Conservation (phyloP, 2,329 filamentous ascomycete genomes). For the Fusarium floridanum region DNA sequence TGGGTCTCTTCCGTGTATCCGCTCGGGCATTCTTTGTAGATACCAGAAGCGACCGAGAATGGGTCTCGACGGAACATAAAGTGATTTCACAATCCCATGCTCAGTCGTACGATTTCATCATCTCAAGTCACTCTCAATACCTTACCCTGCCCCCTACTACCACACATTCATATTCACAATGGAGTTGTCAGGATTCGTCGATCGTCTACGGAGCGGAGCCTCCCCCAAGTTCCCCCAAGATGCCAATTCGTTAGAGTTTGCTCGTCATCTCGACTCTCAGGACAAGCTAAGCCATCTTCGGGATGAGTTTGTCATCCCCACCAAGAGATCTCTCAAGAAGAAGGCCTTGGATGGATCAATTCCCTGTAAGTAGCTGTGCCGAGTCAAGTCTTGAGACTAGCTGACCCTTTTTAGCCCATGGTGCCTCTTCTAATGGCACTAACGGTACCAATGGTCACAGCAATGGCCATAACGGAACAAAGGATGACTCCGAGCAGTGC, state of each 20-base stretch:
- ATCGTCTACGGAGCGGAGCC: constrained; percentile 57
- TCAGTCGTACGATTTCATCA: constrained; percentile 42
- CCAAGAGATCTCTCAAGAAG: constrained; percentile 77
- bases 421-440: constrained; percentile 25
- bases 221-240: constrained; percentile 61
- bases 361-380: constrained; percentile 51
- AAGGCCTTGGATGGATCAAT: constrained; percentile 65
- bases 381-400: neutral
- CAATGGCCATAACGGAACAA: constrained; percentile 38
- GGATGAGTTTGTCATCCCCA: constrained; percentile 82
- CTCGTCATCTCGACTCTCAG: constrained; percentile 66
- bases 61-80: constrained; percentile 42
- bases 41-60: constrained; percentile 16
- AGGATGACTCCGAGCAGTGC: constrained; percentile 52
- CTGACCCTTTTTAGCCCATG: constrained; percentile 18
- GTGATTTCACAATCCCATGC: constrained; percentile 44
- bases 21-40: neutral
- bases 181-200: constrained; percentile 56
- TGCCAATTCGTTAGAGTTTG: constrained; percentile 62
- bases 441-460: constrained; percentile 34
- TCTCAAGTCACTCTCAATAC: neutral
- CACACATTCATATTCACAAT: constrained; percentile 44
- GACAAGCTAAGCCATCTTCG: constrained; percentile 73
- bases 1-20: constrained; percentile 24
- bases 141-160: neutral